These are phyloP conservation scores for Leishmania tarentolae DNA, from an alignment of 208 protist species.

Conservation along the genomic window DNA sequence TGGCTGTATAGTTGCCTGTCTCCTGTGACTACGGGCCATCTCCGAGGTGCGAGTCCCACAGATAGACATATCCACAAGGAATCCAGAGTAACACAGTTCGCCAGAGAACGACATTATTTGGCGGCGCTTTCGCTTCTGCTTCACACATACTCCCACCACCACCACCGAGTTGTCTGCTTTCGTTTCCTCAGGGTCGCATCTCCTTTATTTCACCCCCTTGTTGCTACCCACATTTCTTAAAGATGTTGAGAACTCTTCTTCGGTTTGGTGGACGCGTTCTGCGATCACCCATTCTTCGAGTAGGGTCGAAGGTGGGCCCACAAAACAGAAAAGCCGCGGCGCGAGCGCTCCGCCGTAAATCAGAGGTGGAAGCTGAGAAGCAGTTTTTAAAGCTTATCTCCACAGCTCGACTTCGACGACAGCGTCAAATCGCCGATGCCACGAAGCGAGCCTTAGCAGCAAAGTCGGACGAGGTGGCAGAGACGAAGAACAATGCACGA, in stretches of 20 bases:
- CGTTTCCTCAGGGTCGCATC: neutral
- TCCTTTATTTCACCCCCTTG: neutral
- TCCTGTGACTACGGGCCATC: neutral
- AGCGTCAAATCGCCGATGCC: slow-evolving; percentile 8
- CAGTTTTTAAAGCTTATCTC: slow-evolving; percentile 13
- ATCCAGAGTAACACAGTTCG: neutral
- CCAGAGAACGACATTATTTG: neutral
- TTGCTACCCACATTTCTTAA: neutral
- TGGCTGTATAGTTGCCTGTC: neutral
- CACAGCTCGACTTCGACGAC: slow-evolving; percentile 1
- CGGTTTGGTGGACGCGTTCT: slow-evolving; percentile 5
- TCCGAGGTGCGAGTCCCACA: neutral
- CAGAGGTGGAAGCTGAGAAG: slow-evolving; percentile 3
- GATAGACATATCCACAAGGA: neutral
- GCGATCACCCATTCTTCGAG: neutral
- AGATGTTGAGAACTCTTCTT: slow-evolving; percentile 1
- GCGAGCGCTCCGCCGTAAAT: neutral
- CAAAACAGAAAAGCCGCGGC: neutral
- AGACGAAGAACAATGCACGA: neutral
- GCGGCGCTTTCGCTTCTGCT: neutral
- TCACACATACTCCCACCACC: neutral
- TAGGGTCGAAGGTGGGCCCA: neutral
- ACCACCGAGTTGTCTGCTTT: neutral
- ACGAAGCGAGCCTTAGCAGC: neutral
- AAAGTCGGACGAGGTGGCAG: neutral